Evolutionary conservation across 2,329 filamentous ascomycete species (phyloP), one percentile per base, ranked within the genome.

Genomic region (Pseudohalonectria lignicola): DNA sequence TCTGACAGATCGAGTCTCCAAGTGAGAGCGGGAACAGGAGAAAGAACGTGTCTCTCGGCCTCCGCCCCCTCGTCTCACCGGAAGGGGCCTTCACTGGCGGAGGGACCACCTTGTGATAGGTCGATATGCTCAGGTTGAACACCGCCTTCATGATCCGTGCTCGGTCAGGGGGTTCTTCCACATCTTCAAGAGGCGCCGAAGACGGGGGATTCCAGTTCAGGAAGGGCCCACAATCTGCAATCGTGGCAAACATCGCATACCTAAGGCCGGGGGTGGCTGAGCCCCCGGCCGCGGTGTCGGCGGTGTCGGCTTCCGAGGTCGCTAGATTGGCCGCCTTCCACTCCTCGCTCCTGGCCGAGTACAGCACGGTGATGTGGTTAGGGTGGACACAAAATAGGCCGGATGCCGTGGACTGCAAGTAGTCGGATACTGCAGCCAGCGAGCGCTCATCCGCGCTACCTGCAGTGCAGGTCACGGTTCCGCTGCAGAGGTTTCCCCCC

Each of bases 21-120:
- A 55, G 53, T 2, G 57, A 53, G 0, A 49, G 46, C 1, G 72
- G 69, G 36, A 75, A 75, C 2, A 65, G 54, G 1, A 77, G 49
- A 42, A 66, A 75, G 44, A 74, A 67, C 18, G 50, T 52, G 34
- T 56, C 53, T n/a, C 1, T 45, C 47, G 12, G 41, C 47, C 4
- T 53, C 47, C 19, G 45, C 48, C 7, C 43, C 30, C 10, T 12
- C 16, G 16, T 18, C 12, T 12, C 9, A 8, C 31, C 19, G 17
- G 31, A 19, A 32, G 20, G 1, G 50, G 52, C 4, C 31, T 8
- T n/a, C 8, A 31, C 8, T n/a, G n/a, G n/a, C 13, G 31, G 31
- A 10, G 19, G 17, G 4, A 46, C 36, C 2, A 49, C 33, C 4
- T 25, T 31, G 3, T 46, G 39, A 1, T 63, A 52, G 8, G 46